phyloP scores from a whole-genome alignment of 2,329 filamentous ascomycete genomes.

The Canariomyces notabilis region DNA sequence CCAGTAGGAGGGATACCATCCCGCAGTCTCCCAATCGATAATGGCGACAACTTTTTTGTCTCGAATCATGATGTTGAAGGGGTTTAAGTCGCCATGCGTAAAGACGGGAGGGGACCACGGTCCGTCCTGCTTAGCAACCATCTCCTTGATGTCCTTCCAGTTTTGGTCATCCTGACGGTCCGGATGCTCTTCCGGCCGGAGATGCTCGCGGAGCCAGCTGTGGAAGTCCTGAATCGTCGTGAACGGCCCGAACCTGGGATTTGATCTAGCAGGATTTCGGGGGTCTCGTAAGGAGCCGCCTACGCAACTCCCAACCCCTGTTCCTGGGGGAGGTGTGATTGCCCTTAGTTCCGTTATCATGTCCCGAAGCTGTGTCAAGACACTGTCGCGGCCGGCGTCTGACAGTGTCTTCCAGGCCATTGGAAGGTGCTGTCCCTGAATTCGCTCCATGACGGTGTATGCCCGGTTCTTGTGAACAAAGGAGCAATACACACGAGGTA shows the following conservation, averaged over 20 bases:
- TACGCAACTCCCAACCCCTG: not conserved
- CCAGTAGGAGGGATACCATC: slow-evolving; percentile 34
- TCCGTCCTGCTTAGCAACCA: slow-evolving; percentile 34
- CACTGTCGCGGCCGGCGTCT: not conserved
- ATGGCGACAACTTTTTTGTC: slow-evolving; percentile 41
- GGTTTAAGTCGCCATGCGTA: slow-evolving; percentile 43
- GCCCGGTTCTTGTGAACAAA: slow-evolving; percentile 36
- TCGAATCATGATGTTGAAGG: slow-evolving; percentile 38
- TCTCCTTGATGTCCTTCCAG: slow-evolving; percentile 29
- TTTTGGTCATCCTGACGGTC: slow-evolving; percentile 21
- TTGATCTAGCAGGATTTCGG: not conserved
- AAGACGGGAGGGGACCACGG: slow-evolving; percentile 36
- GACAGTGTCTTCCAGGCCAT: slow-evolving; percentile 11
- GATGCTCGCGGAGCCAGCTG: slow-evolving; percentile 21
- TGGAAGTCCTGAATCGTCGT: slow-evolving; percentile 31
- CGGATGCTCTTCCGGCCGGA: slow-evolving; percentile 21
- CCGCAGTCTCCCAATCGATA: slow-evolving; percentile 33
- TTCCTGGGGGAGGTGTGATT: not conserved
- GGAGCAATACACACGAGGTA: slow-evolving; percentile 40
- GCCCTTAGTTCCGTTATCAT: slow-evolving; percentile 1
- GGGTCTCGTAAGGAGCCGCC: slow-evolving; percentile 5
- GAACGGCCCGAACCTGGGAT: slow-evolving; percentile 29
- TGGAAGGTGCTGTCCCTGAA: slow-evolving; percentile 24
- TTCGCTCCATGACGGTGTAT: slow-evolving; percentile 43
- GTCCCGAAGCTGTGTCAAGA: not conserved